These are phyloP conservation scores for Chlorella sorokiniana DNA, from an alignment of 139 green algal genomes.

Conservation along the genomic window DNA sequence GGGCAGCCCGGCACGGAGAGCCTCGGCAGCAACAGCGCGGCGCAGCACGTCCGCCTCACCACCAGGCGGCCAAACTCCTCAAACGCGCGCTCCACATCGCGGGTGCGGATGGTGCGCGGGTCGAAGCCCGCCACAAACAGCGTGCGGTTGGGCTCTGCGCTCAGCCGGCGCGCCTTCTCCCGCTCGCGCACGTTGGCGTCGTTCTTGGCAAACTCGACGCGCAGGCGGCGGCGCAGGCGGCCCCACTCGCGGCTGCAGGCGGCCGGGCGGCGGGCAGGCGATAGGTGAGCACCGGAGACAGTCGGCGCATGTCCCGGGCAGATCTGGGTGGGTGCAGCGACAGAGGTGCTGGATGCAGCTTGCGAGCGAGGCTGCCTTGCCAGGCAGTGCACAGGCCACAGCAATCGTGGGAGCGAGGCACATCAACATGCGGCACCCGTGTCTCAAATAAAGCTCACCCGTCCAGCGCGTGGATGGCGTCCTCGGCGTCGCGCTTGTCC, in stretches of 20 bases:
- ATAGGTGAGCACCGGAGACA: not conserved
- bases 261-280: not conserved
- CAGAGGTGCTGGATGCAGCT: no score
- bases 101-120: constrained; percentile 52
- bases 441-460: constrained; percentile 32
- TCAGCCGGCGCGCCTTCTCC: constrained; percentile 43
- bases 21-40: no score
- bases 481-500: constrained; percentile 65
- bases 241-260: constrained; percentile 69
- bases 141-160: constrained; percentile 65
- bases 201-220: constrained; percentile 79
- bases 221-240: constrained; percentile 54
- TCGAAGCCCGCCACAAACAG: constrained; percentile 88
- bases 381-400: no score
- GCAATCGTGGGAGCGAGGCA: no score
- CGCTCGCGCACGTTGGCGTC: constrained; percentile 49
- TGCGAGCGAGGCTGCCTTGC: no score
- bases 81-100: constrained; percentile 76
- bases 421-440: not conserved
- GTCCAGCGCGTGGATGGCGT: constrained; percentile 66
- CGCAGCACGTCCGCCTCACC: constrained; percentile 18
- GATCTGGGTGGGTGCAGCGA: no score
- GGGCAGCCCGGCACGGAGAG: no score
- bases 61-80: constrained; percentile 51
- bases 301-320: no score